phyloP scores from a whole-genome alignment of 2,329 filamentous ascomycete genomes.

The Paracamarosporium sp. region DNA sequence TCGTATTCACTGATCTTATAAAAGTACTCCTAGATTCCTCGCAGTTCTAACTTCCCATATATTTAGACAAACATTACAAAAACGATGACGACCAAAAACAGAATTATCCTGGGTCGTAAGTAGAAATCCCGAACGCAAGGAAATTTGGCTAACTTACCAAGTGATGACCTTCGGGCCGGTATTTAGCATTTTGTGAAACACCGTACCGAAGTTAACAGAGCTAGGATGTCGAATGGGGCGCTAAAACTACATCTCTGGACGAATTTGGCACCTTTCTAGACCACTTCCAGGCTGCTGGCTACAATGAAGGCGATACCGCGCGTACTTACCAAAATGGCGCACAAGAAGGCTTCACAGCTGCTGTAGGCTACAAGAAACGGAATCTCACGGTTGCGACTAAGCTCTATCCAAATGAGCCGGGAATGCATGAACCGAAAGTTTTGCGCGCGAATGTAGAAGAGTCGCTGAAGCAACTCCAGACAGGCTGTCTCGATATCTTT shows the following conservation, averaged over 20 bases:
- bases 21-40: not conserved
- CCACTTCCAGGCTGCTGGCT: slow-evolving; percentile 1
- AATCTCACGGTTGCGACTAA: not conserved
- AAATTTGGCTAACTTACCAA: not conserved
- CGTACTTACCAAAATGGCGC: not conserved
- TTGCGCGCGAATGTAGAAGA: not conserved
- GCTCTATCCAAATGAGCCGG: not conserved
- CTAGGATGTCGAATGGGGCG: slow-evolving; percentile 49
- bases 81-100: slow-evolving; percentile 1
- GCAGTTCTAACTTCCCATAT: not conserved
- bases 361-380: not conserved
- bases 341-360: slow-evolving; percentile 1
- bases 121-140: not conserved
- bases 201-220: not conserved
- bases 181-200: not conserved
- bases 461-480: slow-evolving; percentile 2
- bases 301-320: not conserved
- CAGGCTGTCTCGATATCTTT: not conserved
- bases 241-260: slow-evolving; percentile 70
- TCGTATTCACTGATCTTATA: not conserved
- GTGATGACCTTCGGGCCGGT: slow-evolving; percentile 6
- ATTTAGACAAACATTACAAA: not conserved
- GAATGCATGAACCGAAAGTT: not conserved
- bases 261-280: slow-evolving; percentile 1
- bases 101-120: slow-evolving; percentile 4